A percentile compares a stretch with the other conserved stretches of the same genome.
phyloP scores from a whole-genome alignment of 495 filamentous ascomycete species.

The Neurospora sp. region DNA sequence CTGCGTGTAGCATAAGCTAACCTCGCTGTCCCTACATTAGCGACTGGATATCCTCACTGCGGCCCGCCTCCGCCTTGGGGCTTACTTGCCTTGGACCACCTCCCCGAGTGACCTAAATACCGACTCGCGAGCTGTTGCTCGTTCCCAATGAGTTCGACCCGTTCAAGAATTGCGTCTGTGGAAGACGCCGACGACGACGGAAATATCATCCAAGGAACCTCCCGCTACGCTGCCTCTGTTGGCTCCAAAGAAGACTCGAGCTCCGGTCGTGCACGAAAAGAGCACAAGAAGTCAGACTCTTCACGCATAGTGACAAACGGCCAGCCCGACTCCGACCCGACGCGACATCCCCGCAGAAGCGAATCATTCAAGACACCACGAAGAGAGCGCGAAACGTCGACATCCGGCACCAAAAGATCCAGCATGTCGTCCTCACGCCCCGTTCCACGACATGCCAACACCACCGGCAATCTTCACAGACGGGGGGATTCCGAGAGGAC shows the following conservation, averaged over 20 bases:
- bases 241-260: conserved; percentile 36
- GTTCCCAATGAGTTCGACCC: conserved; percentile 18
- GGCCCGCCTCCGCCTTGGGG: conserved; percentile 20
- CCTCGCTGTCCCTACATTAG: neutral
- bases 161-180: conserved; percentile 30
- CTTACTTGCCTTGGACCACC: conserved; percentile 15
- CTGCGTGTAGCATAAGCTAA: neutral
- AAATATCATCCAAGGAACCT: conserved; percentile 27
- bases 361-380: conserved; percentile 19
- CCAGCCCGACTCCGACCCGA: conserved; percentile 36
- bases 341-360: conserved; percentile 19
- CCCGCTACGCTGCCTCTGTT: conserved; percentile 26
- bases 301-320: conserved; percentile 20
- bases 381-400: conserved; percentile 23
- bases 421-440: conserved; percentile 19
- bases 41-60: conserved; percentile 6
- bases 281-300: conserved; percentile 23
- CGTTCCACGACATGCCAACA: conserved; percentile 21
- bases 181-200: conserved; percentile 40
- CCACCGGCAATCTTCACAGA: conserved; percentile 11
- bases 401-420: conserved; percentile 13
- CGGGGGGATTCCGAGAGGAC: neutral
- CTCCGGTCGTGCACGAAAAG: conserved; percentile 31
- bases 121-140: conserved; percentile 13
- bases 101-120: conserved; percentile 4